These are phyloP conservation scores for Beta corolliflora DNA, from an alignment of 179 eudicot genomes.

Conservation along the genomic window DNA sequence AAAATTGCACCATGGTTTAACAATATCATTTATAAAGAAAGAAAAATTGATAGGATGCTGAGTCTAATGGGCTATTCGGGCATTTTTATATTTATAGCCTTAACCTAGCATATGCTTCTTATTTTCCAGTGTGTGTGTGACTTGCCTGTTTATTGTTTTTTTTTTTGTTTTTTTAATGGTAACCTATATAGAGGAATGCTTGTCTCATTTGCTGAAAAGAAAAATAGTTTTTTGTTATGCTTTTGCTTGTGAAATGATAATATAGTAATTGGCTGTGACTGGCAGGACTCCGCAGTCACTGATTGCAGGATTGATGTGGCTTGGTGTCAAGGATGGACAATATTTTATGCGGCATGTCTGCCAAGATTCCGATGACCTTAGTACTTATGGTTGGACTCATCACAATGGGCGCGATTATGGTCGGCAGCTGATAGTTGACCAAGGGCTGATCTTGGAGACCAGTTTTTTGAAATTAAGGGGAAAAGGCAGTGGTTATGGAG, in stretches of 20 bases:
- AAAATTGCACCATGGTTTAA: no score
- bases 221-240: neutral
- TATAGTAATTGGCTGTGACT: conserved; percentile 21
- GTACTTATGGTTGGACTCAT: conserved; percentile 86
- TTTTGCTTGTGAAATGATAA: neutral
- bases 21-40: neutral
- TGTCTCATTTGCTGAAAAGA: neutral
- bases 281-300: conserved; percentile 85
- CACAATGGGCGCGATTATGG: conserved; percentile 99
- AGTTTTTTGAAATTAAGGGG: conserved; percentile 71
- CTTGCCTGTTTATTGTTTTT: no score
- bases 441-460: conserved; percentile 66
- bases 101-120: neutral
- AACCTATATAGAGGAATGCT: neutral
- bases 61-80: neutral
- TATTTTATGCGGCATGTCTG: conserved; percentile 78
- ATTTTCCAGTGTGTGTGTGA: neutral
- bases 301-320: conserved; percentile 95
- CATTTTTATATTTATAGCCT: neutral
- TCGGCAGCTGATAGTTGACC: conserved; percentile 68
- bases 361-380: conserved; percentile 82
- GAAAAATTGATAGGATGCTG: neutral
- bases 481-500: conserved; percentile 84
- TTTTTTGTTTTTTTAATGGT: neutral
- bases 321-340: conserved; percentile 84